Base-by-base conservation (phyloP, 2,329 filamentous ascomycete species). In the Cladosporium sp. region DNA sequence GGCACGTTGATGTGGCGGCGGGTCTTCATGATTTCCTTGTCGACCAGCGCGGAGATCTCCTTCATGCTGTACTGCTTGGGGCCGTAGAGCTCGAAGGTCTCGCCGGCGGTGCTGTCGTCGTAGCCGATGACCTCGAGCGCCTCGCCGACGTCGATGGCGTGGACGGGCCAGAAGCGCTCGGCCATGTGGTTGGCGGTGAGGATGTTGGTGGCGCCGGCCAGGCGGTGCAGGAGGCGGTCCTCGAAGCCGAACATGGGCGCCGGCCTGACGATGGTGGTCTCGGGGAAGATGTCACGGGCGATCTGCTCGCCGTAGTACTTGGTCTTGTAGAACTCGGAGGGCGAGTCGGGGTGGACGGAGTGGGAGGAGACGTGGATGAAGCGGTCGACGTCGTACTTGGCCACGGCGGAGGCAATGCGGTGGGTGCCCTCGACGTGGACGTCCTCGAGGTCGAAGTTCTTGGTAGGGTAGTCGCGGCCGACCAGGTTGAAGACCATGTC, bases 401-500 rank as follows among this genome's bases (percentile, higher is more conserved):
- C 95, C 63, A 93, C 92, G 63, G 95, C 93, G 77, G 97, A 92
- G 60, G 88, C 92, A 74, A 99, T 99, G 72, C 95, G 90, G 82
- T 96, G 91, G 21, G 91, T 90, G 69, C 94, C 93, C 78, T 97
- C 93, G 47, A 98, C 88, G 75, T 99, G 93, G 51, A 98, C 93
- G 78, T 98, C 94, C 74, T 92, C 90, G 68, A 97, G 85, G 65
- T 90, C 88, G 80, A 97, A 99, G 85, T 99, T 99, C 92, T 99
- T 99, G 74, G 95, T 99, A 70, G 94, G 92, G 79, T 98, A 98
- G 79, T 94, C 91, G 70, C 94, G 91, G 71, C 95, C 95, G 75
- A 97, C 86, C 73, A 99, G 84, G 81, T 99, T 99, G 85, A 96
- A 97, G 71, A 99, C 95, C 69, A 97, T 91, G 78, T 99, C 95